Base-by-base conservation (phyloP, 257 asterid species). In the Linaria vulgaris region DNA sequence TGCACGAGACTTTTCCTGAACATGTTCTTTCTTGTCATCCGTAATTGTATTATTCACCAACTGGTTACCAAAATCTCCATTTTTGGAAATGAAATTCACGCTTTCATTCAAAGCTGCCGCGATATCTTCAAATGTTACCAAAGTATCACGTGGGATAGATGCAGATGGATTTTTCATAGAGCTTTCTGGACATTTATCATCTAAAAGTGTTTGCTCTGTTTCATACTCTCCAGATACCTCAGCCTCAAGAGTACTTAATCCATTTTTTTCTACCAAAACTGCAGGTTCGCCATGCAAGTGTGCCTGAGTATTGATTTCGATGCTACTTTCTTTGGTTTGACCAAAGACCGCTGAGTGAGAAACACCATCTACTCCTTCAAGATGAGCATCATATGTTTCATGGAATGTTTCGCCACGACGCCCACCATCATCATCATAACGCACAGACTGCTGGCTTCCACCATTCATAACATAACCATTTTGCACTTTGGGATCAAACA, bases 321-420 rank as follows among this genome's bases (percentile, higher is more conserved):
- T 24, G 38, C 55, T 37, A 21, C 46, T 51, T 27, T 72, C 78
- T 53, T 52, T 46, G 48, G 15, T 53, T 48, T 56, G 66, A 30
- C 48, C 74, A 14, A 46, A 10, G 13, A 70, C 31, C 51, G 31
- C 44, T 61, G 68, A 62, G 46, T 68, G 62, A 52, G 62, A 71
- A 68, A 55, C 43, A 3, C 23, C 41, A 52, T 16, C 27, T n/a
- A 59, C 80, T 19, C 55, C 66, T 31, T 75, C 69, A 22, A 12
- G 47, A 16, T 64, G 58, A 25, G 66, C 79, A 60, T 64, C 72
- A 70, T 64, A 61, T 44, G 83, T 79, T 72, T 64, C 78, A 52
- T 41, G 56, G 24, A 45, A 54, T 27, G 34, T 2, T 6, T 27
- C 34, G 34, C 6, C 6, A 6, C 6, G 34, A 6, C 34, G 34